Percentiles rank a stretch among this genome's conserved stretches.
Conservation (phyloP, 306 rosid genomes). For the Prinsepia uniflora region DNA sequence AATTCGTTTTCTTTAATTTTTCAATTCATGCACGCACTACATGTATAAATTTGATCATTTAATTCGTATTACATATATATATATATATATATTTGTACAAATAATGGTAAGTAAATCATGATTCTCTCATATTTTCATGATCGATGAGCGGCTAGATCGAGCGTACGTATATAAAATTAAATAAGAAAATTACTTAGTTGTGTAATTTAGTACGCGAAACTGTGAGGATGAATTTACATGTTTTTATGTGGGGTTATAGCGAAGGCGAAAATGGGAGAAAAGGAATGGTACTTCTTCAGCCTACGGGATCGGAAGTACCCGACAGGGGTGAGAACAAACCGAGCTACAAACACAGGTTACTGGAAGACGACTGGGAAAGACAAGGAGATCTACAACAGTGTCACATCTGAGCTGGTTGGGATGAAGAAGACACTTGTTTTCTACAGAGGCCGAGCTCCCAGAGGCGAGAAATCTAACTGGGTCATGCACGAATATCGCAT, state of each 20-base stretch:
- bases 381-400: conserved; percentile 64
- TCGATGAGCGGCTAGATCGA: neutral
- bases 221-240: neutral
- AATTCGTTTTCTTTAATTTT: neutral
- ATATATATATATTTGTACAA: no score
- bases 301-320: conserved; percentile 90
- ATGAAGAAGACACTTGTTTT: conserved; percentile 95
- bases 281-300: conserved; percentile 93
- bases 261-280: conserved; percentile 95
- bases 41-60: neutral
- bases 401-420: conserved; percentile 65
- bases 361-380: conserved; percentile 98
- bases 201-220: neutral
- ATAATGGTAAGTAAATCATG: no score
- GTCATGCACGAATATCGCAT: conserved; percentile 95
- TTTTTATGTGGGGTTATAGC: conserved; percentile 33
- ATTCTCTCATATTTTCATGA: neutral
- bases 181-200: neutral
- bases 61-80: no score
- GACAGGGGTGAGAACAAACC: conserved; percentile 80
- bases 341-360: conserved; percentile 88
- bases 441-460: conserved; percentile 92
- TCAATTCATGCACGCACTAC: neutral
- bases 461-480: conserved; percentile 92
- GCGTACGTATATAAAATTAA: neutral